Percentiles rank a stretch among this genome's conserved stretches.
phyloP scores from a whole-genome alignment of 202 grass and related monocot genomes.

The Carex sylvatica region DNA sequence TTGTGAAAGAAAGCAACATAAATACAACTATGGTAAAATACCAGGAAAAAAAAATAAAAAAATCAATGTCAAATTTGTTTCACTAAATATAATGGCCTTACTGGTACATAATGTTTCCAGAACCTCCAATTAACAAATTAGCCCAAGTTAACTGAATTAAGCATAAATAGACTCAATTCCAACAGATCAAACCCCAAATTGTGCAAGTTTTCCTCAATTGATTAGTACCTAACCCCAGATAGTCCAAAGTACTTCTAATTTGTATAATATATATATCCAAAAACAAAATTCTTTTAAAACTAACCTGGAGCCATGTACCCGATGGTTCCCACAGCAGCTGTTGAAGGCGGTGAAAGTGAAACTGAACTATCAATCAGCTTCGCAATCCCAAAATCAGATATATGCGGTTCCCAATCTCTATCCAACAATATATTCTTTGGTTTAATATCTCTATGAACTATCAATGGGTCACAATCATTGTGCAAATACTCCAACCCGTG shows the following conservation, averaged over 20 bases:
- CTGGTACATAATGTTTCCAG: not conserved
- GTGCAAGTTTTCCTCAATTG: not conserved
- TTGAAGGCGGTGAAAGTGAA: constrained; percentile 45
- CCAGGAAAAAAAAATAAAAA: not conserved
- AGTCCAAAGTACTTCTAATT: not conserved
- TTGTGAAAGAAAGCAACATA: no score
- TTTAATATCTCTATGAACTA: constrained; percentile 78
- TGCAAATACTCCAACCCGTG: constrained; percentile 75
- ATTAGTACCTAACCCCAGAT: not conserved
- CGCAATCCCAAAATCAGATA: constrained; percentile 91
- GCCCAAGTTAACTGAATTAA: not conserved
- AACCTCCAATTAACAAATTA: not conserved
- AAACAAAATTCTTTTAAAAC: constrained; percentile 12
- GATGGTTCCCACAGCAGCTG: constrained; percentile 54
- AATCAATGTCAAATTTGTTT: not conserved
- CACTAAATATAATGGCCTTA: not conserved
- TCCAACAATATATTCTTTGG: constrained; percentile 78
- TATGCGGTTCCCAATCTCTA: constrained; percentile 59
- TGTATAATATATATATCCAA: not conserved
- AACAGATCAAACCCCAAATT: not conserved
- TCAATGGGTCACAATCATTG: constrained; percentile 51
- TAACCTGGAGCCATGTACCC: constrained; percentile 87
- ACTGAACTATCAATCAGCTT: constrained; percentile 50
- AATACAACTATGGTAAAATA: not conserved
- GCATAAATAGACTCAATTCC: not conserved